These are phyloP conservation scores for Trametes cinnabarina DNA, from an alignment of 768 basidiomycete genomes.

Conservation along the genomic window DNA sequence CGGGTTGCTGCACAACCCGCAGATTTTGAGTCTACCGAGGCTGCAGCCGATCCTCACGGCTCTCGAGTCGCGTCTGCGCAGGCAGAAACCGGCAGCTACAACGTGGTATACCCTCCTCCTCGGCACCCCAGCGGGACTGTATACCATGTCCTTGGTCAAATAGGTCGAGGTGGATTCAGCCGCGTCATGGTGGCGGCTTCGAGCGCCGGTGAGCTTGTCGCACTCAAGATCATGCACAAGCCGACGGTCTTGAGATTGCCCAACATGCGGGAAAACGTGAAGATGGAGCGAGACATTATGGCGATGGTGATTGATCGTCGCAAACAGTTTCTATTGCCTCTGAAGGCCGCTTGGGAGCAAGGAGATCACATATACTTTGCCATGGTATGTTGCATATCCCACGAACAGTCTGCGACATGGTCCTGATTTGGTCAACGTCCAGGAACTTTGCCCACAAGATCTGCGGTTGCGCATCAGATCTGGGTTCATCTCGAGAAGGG, in stretches of 20 bases:
- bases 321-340: constrained; percentile 8
- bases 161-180: constrained; percentile 18
- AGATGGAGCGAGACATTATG: constrained; percentile 18
- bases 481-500: neutral
- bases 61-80: no score
- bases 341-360: constrained; percentile 24
- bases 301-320: neutral
- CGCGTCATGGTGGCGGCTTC: constrained; percentile 19
- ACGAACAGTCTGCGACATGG: neutral
- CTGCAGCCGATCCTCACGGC: no score
- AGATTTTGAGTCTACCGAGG: no score
- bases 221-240: constrained; percentile 28
- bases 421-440: neutral
- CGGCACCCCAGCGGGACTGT: neutral
- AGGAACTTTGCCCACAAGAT: neutral
- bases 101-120: neutral
- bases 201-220: constrained; percentile 13
- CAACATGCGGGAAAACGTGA: neutral
- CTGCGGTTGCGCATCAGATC: constrained; percentile 1
- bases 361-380: constrained; percentile 25
- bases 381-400: constrained; percentile 20
- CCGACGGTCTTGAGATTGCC: neutral
- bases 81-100: no score
- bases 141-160: constrained; percentile 15
- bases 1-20: no score